These are phyloP conservation scores for Paramecium pentaurelia DNA, from an alignment of 73 alveolate genomes.

Conservation along the genomic window DNA sequence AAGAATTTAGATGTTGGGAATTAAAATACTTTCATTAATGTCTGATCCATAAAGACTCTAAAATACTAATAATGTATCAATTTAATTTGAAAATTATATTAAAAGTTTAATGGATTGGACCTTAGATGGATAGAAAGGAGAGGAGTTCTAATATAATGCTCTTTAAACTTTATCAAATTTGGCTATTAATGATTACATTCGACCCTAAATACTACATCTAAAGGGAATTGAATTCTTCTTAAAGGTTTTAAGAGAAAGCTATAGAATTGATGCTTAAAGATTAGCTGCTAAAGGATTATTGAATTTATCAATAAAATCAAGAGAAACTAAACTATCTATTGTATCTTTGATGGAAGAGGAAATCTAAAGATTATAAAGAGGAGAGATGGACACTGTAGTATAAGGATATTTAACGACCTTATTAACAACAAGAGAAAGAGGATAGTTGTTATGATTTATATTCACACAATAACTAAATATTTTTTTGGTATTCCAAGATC, in stretches of 20 bases:
- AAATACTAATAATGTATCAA: conserved; percentile 55
- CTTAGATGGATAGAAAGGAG: conserved; percentile 48
- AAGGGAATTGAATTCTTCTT: conserved; percentile 78
- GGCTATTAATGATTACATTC: conserved; percentile 76
- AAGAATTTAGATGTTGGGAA: conserved; percentile 69
- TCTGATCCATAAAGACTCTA: conserved; percentile 67
- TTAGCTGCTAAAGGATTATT: conserved; percentile 83
- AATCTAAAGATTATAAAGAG: conserved; percentile 69
- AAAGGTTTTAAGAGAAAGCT: conserved; percentile 61
- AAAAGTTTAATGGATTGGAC: conserved; percentile 72
- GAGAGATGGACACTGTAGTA: conserved; percentile 80
- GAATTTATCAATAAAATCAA: conserved; percentile 69
- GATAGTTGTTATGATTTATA: not conserved
- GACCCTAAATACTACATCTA: conserved; percentile 73
- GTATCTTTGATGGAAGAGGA: conserved; percentile 81
- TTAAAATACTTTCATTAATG: conserved; percentile 65
- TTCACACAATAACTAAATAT: not conserved
- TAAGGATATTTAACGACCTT: conserved; percentile 78
- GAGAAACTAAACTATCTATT: conserved; percentile 75
- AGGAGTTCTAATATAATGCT: conserved; percentile 66
- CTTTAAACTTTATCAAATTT: conserved; percentile 73
- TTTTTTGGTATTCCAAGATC: not conserved
- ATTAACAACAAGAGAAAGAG: conserved; percentile 60
- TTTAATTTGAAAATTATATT: conserved; percentile 80
- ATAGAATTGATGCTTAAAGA: conserved; percentile 75